Conservation (phyloP, 1,284 basidiomycete species). For the Cerrena zonata region DNA sequence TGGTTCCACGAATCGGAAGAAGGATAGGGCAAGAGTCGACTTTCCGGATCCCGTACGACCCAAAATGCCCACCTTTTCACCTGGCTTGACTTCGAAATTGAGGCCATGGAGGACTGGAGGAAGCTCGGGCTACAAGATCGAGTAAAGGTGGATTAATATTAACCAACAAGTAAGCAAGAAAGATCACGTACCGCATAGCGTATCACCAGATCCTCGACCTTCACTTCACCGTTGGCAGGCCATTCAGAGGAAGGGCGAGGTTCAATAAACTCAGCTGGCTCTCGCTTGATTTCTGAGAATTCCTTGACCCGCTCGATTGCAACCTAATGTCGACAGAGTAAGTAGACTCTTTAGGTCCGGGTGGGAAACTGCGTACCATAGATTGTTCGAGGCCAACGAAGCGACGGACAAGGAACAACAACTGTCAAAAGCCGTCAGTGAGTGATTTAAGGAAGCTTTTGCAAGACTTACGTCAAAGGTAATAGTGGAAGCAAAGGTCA, state of each 20-base stretch:
- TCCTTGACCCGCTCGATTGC: slow-evolving; percentile 89
- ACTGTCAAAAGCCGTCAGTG: slow-evolving; percentile 29
- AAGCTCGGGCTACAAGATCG: slow-evolving; percentile 60
- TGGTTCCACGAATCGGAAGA: slow-evolving; percentile 94
- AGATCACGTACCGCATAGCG: slow-evolving; percentile 73
- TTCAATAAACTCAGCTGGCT: slow-evolving; percentile 78
- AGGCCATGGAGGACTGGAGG: slow-evolving; percentile 83
- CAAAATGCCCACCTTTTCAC: slow-evolving; percentile 84
- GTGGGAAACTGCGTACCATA: slow-evolving; percentile 50
- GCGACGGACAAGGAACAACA: slow-evolving; percentile 52
- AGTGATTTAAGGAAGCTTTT: neutral
- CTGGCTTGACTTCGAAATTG: slow-evolving; percentile 70
- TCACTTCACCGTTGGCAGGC: slow-evolving; percentile 74
- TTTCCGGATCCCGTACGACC: slow-evolving; percentile 88
- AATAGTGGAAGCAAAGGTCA: slow-evolving; percentile 77
- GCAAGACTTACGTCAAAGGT: slow-evolving; percentile 58
- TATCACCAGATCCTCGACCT: slow-evolving; percentile 78
- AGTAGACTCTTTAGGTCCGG: slow-evolving; percentile 1
- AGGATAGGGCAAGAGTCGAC: slow-evolving; percentile 84
- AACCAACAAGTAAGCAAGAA: neutral
- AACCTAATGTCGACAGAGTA: slow-evolving; percentile 38
- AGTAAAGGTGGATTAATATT: no score
- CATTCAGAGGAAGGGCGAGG: slow-evolving; percentile 79
- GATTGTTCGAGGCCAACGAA: slow-evolving; percentile 86
- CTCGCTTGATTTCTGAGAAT: slow-evolving; percentile 75